Conservation (phyloP, 768 basidiomycete species). For the Agrocybe chaxingu region DNA sequence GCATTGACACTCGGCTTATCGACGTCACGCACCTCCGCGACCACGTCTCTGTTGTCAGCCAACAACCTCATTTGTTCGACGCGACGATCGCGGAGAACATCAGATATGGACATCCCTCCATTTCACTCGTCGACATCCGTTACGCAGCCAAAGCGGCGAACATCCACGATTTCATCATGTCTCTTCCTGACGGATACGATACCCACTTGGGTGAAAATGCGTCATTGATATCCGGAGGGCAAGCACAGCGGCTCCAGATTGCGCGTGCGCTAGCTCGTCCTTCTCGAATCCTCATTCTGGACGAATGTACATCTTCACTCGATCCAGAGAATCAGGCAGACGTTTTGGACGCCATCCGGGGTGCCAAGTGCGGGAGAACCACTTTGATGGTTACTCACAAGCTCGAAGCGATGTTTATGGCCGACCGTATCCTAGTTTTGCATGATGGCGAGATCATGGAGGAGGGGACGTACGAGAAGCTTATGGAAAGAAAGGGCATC, state of each 20-base stretch:
- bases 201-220: constrained; percentile 86
- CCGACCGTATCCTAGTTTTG: constrained; percentile 79
- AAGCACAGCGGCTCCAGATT: constrained; percentile 88
- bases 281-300: constrained; percentile 72
- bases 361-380: constrained; percentile 63
- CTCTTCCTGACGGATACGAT: constrained; percentile 72
- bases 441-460: constrained; percentile 74
- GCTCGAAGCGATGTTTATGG: constrained; percentile 80
- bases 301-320: constrained; percentile 90
- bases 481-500: constrained; percentile 59
- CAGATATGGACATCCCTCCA: constrained; percentile 54
- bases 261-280: constrained; percentile 83
- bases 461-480: constrained; percentile 66
- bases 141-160: constrained; percentile 66
- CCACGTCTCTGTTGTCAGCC: constrained; percentile 75
- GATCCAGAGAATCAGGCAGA: constrained; percentile 79
- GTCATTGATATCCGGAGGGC: constrained; percentile 85
- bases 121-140: constrained; percentile 50
- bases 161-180: constrained; percentile 73
- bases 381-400: constrained; percentile 92
- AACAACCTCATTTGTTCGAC: constrained; percentile 78
- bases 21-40: constrained; percentile 68
- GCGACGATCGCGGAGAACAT: constrained; percentile 77
- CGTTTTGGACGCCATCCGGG: constrained; percentile 70
- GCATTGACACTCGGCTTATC: constrained; percentile 41